Conservation (phyloP, 163 green algal genomes). For the Picocystis sp. region DNA sequence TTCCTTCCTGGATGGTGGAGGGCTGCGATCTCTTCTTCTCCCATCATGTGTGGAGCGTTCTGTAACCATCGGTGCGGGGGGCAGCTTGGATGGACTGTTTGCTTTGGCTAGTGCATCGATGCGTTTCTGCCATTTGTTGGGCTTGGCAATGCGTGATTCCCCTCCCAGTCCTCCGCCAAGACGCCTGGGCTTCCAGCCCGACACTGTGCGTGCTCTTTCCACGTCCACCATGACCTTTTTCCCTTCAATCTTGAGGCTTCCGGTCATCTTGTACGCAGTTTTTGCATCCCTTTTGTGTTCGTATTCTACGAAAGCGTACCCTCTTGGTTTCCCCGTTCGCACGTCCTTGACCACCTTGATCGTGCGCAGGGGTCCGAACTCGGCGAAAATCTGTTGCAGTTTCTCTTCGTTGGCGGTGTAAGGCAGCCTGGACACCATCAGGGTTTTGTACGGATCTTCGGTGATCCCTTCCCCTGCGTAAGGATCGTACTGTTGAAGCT, state of each 20-base stretch:
- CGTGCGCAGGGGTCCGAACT: constrained; percentile 67
- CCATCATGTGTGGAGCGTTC: too few species aligned
- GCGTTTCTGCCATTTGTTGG: constrained; percentile 3
- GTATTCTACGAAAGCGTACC: constrained; percentile 82
- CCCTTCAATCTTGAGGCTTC: constrained; percentile 63
- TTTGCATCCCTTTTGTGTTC: constrained; percentile 85
- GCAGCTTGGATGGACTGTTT: too few species aligned
- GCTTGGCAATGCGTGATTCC: constrained; percentile 24
- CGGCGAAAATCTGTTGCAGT: constrained; percentile 65
- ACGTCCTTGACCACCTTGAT: constrained; percentile 57
- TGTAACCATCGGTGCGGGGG: too few species aligned
- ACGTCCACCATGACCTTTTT: constrained; percentile 65
- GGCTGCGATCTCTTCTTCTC: too few species aligned
- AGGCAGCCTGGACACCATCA: constrained; percentile 62
- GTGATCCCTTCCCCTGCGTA: not conserved
- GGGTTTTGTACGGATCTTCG: constrained; percentile 73
- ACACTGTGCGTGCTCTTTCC: constrained; percentile 67
- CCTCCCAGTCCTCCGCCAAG: constrained; percentile 63
- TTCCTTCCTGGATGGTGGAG: too few species aligned
- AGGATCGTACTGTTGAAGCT: not conserved
- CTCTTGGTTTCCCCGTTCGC: constrained; percentile 44
- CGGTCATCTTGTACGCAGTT: constrained; percentile 67
- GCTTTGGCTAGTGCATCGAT: too few species aligned
- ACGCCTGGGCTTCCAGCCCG: constrained; percentile 48
- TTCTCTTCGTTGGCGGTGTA: constrained; percentile 68